phyloP scores from a whole-genome alignment of 2,329 filamentous ascomycete species.

The Xylaria sp. region DNA sequence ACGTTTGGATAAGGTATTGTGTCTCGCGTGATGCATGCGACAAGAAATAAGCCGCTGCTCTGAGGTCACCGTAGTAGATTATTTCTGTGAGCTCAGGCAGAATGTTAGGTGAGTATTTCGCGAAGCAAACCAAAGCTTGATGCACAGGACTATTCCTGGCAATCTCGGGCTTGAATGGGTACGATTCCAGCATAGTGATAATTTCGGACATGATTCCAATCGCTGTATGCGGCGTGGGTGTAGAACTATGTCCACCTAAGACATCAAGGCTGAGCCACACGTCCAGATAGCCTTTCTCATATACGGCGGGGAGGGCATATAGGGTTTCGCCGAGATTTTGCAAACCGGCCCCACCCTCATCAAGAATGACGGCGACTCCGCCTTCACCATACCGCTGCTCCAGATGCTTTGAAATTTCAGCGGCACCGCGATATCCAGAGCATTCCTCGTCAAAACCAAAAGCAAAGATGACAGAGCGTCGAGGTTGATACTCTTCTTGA shows the following conservation, averaged over 20 bases:
- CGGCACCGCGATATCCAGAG: conserved; percentile 17
- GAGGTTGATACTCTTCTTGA: conserved; percentile 16
- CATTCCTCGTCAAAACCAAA: conserved; percentile 28
- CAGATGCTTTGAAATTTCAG: conserved; percentile 14
- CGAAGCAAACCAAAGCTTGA: conserved; percentile 20
- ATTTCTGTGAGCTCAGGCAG: conserved; percentile 15
- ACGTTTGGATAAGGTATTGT: conserved; percentile 23
- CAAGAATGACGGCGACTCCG: conserved; percentile 19
- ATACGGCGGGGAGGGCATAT: conserved; percentile 20
- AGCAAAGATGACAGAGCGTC: conserved; percentile 17
- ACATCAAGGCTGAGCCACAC: conserved; percentile 20
- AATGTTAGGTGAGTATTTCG: conserved; percentile 9
- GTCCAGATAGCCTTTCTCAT: conserved; percentile 24
- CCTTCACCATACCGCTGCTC: conserved; percentile 15
- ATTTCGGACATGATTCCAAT: conserved; percentile 25
- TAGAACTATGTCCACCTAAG: conserved; percentile 15
- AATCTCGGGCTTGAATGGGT: conserved; percentile 13
- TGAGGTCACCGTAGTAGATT: conserved; percentile 7
- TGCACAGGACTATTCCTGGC: conserved; percentile 6
- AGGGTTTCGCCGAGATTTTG: conserved; percentile 9
- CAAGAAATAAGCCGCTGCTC: conserved; percentile 4
- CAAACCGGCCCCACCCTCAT: conserved; percentile 13
- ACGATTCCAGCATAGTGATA: conserved; percentile 5
- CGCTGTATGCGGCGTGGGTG: conserved; percentile 10
- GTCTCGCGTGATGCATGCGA: background rate